Evolutionary conservation across 257 asterid species (phyloP), one percentile per base, ranked within the genome.

Genomic region (Catharanthus roseus): DNA sequence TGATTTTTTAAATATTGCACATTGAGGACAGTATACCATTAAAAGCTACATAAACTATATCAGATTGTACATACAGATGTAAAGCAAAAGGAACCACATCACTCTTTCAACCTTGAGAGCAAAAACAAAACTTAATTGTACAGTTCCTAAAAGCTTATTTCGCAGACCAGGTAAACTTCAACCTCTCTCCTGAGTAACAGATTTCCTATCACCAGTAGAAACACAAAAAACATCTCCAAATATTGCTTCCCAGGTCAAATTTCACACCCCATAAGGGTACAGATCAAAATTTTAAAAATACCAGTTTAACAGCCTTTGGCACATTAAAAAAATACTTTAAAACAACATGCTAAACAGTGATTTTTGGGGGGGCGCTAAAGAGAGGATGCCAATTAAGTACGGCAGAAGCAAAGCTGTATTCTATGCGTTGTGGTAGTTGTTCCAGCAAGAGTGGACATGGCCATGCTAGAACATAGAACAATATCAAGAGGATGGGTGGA

Each of bases 401-500:
- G 24, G 34, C 26, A 39, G 0, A 6, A 63, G 62, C 41, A 12
- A 54, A 15, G 36, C 15, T 63, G 34, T 10, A 19, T 18, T 21
- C 16, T 18, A 34, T 33, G 34, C n/a, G 24, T 18, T 16, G 9
- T 41, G 6, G 74, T 57, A 16, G 53, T 41, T 5, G 36, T 29
- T 42, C 41, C 66, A 62, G 13, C 45, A 15, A 28, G 24, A 50
- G 12, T 65, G 34, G 15, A 53, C 15, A 44, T 23, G 11, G 38
- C 24, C 19, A 6, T 11, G 65, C 38, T 33, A 62, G 21, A 38
- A 65, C n/a, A 66, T n/a, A 73, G 67, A 42, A 63, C 9, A 28
- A 28, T n/a, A 53, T 54, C 33, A 34, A 9, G 65, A 78, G 76
- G 56, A 72, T 71, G 75, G 41, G 73, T 34, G 42, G 34, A 69